phyloP scores from a whole-genome alignment of 2,329 filamentous ascomycete species.

The Colletotrichum magnum region DNA sequence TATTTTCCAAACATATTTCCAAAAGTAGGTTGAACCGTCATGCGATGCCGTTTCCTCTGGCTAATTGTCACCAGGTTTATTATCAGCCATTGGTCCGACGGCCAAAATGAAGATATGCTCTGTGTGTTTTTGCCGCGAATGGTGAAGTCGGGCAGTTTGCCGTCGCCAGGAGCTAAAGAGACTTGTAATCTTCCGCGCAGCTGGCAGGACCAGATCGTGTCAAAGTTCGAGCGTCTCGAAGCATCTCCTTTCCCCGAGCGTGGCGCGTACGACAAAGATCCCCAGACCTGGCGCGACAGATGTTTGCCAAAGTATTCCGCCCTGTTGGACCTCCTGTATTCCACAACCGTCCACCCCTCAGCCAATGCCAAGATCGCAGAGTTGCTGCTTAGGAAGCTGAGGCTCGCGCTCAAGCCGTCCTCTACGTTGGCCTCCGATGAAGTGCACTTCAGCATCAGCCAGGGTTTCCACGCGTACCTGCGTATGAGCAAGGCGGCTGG shows the following conservation, averaged over 20 bases:
- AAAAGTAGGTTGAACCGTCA: slow-evolving; percentile 67
- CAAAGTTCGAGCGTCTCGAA: slow-evolving; percentile 77
- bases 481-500: slow-evolving; percentile 73
- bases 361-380: slow-evolving; percentile 77
- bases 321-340: slow-evolving; percentile 73
- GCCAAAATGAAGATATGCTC: slow-evolving; percentile 75
- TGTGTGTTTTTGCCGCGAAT: slow-evolving; percentile 79
- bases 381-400: slow-evolving; percentile 75
- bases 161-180: slow-evolving; percentile 65
- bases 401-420: slow-evolving; percentile 74
- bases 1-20: slow-evolving; percentile 85
- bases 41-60: neutral
- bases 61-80: slow-evolving; percentile 73
- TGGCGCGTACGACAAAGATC: slow-evolving; percentile 73
- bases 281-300: slow-evolving; percentile 72
- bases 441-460: slow-evolving; percentile 80
- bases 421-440: slow-evolving; percentile 72
- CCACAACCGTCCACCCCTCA: slow-evolving; percentile 75
- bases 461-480: slow-evolving; percentile 81
- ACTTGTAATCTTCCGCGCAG: slow-evolving; percentile 71
- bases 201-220: slow-evolving; percentile 81
- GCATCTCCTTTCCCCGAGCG: slow-evolving; percentile 76
- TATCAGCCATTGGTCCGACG: slow-evolving; percentile 78
- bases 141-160: slow-evolving; percentile 69
- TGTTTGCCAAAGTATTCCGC: slow-evolving; percentile 79